phyloP scores from a whole-genome alignment of 441 rosid species.

The Cnidoscolus chayamansa region DNA sequence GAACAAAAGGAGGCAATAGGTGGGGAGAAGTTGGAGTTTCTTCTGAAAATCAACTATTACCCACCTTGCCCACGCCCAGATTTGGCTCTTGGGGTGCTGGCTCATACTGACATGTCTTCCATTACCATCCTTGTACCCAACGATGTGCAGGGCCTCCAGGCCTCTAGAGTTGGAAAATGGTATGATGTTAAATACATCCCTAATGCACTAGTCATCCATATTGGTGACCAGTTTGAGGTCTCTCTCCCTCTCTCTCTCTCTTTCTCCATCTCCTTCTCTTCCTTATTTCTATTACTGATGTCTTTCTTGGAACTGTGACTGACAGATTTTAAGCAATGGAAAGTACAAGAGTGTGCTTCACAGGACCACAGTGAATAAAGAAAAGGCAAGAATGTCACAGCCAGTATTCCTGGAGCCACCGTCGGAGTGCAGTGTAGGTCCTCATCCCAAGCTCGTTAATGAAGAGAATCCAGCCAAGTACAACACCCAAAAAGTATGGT shows the following conservation, averaged over 20 bases:
- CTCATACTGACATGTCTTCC: slow-evolving; percentile 74
- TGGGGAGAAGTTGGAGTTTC: slow-evolving; percentile 54
- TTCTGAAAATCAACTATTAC: slow-evolving; percentile 78
- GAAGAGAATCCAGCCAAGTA: slow-evolving; percentile 43
- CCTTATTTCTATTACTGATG: too few relatives aligned
- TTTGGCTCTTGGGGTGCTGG: slow-evolving; percentile 65
- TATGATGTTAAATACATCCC: slow-evolving; percentile 67
- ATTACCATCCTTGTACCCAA: slow-evolving; percentile 78
- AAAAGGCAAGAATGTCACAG: slow-evolving; percentile 45
- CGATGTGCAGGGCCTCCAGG: slow-evolving; percentile 79
- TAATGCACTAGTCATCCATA: slow-evolving; percentile 64
- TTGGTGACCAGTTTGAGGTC: slow-evolving; percentile 89
- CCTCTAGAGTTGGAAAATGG: slow-evolving; percentile 66
- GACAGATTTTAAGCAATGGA: slow-evolving; percentile 39
- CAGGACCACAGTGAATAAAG: slow-evolving; percentile 37
- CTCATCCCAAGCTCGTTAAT: slow-evolving; percentile 21
- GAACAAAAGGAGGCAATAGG: slow-evolving; percentile 56
- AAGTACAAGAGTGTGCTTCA: slow-evolving; percentile 35
- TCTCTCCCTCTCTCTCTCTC: background rate
- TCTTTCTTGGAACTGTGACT: background rate
- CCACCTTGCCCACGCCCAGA: slow-evolving; percentile 94
- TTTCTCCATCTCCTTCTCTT: too few relatives aligned
- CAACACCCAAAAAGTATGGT: slow-evolving; percentile 50
- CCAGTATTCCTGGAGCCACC: slow-evolving; percentile 54
- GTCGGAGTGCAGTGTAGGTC: slow-evolving; percentile 31